A percentile compares a stretch with the other conserved stretches of the same genome.
These are phyloP conservation scores for Helminthosporium solani DNA, from an alignment of 2,329 filamentous ascomycete species.

Conservation along the genomic window DNA sequence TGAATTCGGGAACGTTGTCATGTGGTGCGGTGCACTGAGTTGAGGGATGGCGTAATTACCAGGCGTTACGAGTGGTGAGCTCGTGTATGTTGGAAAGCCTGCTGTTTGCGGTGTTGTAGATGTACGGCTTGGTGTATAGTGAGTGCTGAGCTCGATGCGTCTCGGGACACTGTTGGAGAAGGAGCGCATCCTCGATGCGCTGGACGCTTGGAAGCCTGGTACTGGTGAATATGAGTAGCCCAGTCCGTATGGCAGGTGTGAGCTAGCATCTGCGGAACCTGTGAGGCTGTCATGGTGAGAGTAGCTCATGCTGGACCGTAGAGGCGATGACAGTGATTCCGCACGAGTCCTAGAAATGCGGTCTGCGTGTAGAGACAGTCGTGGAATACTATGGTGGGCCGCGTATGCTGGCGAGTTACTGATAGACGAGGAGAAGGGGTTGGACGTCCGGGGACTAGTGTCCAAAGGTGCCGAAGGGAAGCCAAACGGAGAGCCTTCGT, in stretches of 20 bases:
- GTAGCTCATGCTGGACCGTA: constrained; percentile 51
- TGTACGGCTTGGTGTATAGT: constrained; percentile 39
- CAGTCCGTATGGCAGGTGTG: constrained; percentile 41
- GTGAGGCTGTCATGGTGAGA: constrained; percentile 31
- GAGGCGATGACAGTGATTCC: constrained; percentile 47
- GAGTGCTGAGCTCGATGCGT: constrained; percentile 44
- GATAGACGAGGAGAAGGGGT: constrained; percentile 42
- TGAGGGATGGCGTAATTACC: constrained; percentile 40
- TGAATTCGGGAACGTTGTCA: constrained; percentile 40
- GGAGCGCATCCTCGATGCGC: constrained; percentile 42
- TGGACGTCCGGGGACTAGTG: constrained; percentile 40
- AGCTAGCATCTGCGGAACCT: constrained; percentile 23
- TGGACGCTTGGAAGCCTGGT: constrained; percentile 43
- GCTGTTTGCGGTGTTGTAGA: constrained; percentile 43
- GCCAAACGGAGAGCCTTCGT: constrained; percentile 44
- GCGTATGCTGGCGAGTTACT: constrained; percentile 37
- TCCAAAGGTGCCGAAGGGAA: constrained; percentile 40
- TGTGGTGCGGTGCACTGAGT: constrained; percentile 44
- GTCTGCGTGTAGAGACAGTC: constrained; percentile 47
- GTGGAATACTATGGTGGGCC: constrained; percentile 44
- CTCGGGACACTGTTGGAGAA: constrained; percentile 42
- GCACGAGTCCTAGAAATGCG: constrained; percentile 43
- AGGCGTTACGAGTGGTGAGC: constrained; percentile 42
- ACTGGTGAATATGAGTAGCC: constrained; percentile 44
- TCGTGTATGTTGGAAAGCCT: constrained; percentile 43